A percentile compares a stretch with the other conserved stretches of the same genome.
phyloP scores from a whole-genome alignment of 2,329 filamentous ascomycete genomes.

The Claviceps pusilla region DNA sequence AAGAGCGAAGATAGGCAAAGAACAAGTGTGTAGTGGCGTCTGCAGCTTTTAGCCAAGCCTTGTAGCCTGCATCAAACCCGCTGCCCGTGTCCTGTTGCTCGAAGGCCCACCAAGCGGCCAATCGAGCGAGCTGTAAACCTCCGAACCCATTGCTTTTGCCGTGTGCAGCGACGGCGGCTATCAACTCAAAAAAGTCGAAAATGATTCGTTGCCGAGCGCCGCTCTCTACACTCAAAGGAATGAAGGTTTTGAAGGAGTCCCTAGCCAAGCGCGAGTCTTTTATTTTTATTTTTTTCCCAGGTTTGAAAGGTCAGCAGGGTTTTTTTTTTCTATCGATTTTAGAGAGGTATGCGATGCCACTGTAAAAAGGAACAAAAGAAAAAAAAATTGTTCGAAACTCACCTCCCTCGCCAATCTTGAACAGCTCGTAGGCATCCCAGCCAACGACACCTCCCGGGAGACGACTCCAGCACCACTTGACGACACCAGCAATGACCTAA shows the following conservation, averaged over 20 bases:
- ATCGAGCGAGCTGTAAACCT: conserved; percentile 81
- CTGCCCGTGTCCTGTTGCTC: conserved; percentile 75
- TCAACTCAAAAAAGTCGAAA: conserved; percentile 88
- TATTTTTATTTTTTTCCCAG: neutral
- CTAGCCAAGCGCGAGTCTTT: conserved; percentile 80
- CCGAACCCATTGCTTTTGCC: conserved; percentile 87
- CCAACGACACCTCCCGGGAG: conserved; percentile 81
- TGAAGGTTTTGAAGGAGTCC: conserved; percentile 91
- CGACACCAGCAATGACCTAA: conserved; percentile 78
- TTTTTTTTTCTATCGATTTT: too few species aligned
- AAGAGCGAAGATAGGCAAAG: conserved; percentile 86
- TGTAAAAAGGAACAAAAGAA: too few species aligned
- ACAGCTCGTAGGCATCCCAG: conserved; percentile 94
- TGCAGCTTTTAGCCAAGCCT: conserved; percentile 74
- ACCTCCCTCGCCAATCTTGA: conserved; percentile 89
- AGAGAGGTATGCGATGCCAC: too few species aligned
- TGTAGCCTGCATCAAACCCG: conserved; percentile 91
- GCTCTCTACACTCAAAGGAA: conserved; percentile 83
- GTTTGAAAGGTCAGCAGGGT: too few species aligned
- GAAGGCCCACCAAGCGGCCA: conserved; percentile 98
- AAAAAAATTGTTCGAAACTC: conserved; percentile 10
- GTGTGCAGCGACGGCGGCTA: conserved; percentile 81
- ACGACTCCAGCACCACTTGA: conserved; percentile 98
- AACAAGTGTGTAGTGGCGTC: conserved; percentile 95
- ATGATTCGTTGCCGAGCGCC: conserved; percentile 76